Conservation (phyloP, 2,329 filamentous ascomycete species). For the Hortaea sp. region DNA sequence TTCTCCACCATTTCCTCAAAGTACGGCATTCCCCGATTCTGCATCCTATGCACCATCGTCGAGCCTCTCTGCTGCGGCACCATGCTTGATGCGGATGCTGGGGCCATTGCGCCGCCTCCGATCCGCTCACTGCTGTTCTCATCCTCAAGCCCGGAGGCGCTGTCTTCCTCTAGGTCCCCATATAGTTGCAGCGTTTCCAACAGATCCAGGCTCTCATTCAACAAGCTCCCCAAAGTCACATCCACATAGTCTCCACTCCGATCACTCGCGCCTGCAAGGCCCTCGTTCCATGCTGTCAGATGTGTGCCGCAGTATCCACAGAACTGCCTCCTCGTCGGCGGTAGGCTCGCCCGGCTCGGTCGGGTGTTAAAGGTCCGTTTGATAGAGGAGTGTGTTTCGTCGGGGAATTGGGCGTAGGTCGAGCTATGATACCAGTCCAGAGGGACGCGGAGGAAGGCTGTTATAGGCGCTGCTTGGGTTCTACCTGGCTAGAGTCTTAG, state of each 20-base stretch:
- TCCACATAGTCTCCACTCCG: slow-evolving; percentile 69
- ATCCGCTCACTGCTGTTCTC: slow-evolving; percentile 18
- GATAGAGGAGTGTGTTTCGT: slow-evolving; percentile 50
- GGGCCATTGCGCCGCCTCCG: background rate
- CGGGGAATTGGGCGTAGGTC: slow-evolving; percentile 64
- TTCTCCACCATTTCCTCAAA: slow-evolving; percentile 74
- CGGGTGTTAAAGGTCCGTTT: slow-evolving; percentile 35
- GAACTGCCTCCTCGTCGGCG: slow-evolving; percentile 60
- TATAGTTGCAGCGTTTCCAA: slow-evolving; percentile 66
- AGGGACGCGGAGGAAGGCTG: slow-evolving; percentile 74
- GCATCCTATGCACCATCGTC: slow-evolving; percentile 12
- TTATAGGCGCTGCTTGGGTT: slow-evolving; percentile 60
- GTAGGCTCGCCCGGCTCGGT: slow-evolving; percentile 44
- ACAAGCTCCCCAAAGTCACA: slow-evolving; percentile 68
- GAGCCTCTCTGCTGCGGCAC: background rate
- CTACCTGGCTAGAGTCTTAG: slow-evolving; percentile 36
- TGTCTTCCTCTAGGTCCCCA: slow-evolving; percentile 18
- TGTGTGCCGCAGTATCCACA: slow-evolving; percentile 89
- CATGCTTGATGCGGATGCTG: background rate
- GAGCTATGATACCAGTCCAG: slow-evolving; percentile 69
- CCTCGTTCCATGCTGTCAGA: slow-evolving; percentile 73
- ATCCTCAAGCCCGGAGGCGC: slow-evolving; percentile 8
- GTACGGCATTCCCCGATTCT: slow-evolving; percentile 60
- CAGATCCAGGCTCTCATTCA: slow-evolving; percentile 58
- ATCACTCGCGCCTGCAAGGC: slow-evolving; percentile 36